Conservation (phyloP, 2,329 filamentous ascomycete species). For the Hypoxylon sp. region DNA sequence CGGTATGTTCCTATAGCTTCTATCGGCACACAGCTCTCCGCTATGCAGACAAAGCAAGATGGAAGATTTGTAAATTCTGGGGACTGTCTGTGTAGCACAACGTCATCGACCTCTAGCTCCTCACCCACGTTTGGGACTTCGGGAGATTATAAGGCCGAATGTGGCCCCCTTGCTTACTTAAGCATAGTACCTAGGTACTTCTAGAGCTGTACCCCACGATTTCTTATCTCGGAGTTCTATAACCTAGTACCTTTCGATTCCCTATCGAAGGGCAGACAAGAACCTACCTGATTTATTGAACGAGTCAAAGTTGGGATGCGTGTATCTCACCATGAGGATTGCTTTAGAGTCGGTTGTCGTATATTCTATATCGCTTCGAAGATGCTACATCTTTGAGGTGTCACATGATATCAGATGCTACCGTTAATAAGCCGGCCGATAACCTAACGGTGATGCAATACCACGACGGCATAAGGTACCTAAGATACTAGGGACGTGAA, state of each 20-base stretch:
- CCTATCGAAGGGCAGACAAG: too few relatives aligned
- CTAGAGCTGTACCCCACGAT: too few relatives aligned
- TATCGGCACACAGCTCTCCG: neutral
- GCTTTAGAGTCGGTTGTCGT: too few relatives aligned
- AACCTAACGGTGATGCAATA: slow-evolving; percentile 6
- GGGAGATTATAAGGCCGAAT: slow-evolving; percentile 19
- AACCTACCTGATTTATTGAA: too few relatives aligned
- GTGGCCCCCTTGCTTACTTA: neutral
- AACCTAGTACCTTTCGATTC: too few relatives aligned
- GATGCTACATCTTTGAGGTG: neutral
- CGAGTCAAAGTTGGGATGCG: too few relatives aligned
- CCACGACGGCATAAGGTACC: neutral
- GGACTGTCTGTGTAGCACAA: neutral
- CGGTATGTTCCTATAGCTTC: neutral
- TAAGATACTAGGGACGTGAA: neutral
- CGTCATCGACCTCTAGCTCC: neutral
- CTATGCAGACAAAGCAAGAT: too few relatives aligned
- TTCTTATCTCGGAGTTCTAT: too few relatives aligned
- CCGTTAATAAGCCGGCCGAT: neutral
- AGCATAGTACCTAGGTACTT: too few relatives aligned
- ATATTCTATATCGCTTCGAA: neutral
- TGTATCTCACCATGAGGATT: too few relatives aligned
- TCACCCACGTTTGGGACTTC: slow-evolving; percentile 9
- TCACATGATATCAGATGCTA: slow-evolving; percentile 2
- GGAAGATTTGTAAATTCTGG: too few relatives aligned